These are phyloP conservation scores for Aspergillus panamensis DNA, from an alignment of 495 filamentous ascomycete species.

Conservation along the genomic window DNA sequence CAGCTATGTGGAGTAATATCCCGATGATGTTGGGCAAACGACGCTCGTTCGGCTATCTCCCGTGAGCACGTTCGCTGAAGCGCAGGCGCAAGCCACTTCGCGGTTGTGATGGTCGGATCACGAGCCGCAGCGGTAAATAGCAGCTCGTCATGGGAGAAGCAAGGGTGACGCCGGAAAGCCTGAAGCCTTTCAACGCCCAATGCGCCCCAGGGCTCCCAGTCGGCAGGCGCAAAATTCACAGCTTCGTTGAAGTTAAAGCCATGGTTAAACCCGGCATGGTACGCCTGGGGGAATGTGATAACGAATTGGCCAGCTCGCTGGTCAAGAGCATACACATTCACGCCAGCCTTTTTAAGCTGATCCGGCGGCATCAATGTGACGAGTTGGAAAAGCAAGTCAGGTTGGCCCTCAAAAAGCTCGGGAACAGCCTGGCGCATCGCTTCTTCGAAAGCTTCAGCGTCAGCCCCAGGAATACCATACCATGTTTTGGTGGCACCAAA, in stretches of 20 bases:
- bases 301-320: conserved; percentile 95
- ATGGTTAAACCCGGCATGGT: conserved; percentile 91
- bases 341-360: conserved; percentile 90
- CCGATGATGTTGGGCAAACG: conserved; percentile 63
- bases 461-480: conserved; percentile 95
- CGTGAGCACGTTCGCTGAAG: conserved; percentile 70
- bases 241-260: conserved; percentile 99
- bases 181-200: conserved; percentile 82
- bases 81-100: conserved; percentile 90
- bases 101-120: conserved; percentile 83
- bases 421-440: conserved; percentile 95
- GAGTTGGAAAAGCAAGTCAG: conserved; percentile 93
- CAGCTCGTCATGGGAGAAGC: conserved; percentile 97
- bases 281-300: conserved; percentile 89
- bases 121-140: conserved; percentile 78
- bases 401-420: conserved; percentile 94
- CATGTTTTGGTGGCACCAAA: conserved; percentile 98
- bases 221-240: conserved; percentile 94
- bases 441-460: conserved; percentile 89
- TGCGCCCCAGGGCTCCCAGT: conserved; percentile 95
- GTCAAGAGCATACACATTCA: conserved; percentile 88
- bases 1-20: conserved; percentile 50
- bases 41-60: conserved; percentile 63
- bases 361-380: conserved; percentile 93
- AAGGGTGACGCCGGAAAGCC: conserved; percentile 84